Percentiles rank a stretch among this genome's conserved stretches.
phyloP scores from a whole-genome alignment of 768 basidiomycete genomes.

The Amyloporia xantha region DNA sequence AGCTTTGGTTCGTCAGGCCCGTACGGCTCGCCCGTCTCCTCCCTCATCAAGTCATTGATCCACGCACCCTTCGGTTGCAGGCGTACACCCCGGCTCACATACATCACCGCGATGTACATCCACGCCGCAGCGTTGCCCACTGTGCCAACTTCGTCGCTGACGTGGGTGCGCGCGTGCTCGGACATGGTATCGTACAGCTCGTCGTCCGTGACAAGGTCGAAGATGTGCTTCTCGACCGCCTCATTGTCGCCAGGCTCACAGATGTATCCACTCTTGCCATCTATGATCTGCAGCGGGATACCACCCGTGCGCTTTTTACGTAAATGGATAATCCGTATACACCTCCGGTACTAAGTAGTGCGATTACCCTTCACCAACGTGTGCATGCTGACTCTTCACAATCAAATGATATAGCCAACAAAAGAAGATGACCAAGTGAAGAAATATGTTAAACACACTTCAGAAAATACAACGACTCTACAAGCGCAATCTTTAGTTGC shows the following conservation, averaged over 20 bases:
- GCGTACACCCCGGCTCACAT: slow-evolving; percentile 60
- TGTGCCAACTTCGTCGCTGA: slow-evolving; percentile 79
- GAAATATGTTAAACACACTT: no score
- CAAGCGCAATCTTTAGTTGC: no score
- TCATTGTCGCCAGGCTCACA: slow-evolving; percentile 71
- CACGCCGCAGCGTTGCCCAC: slow-evolving; percentile 70
- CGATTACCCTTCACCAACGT: no score
- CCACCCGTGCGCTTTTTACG: slow-evolving; percentile 90
- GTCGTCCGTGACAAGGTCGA: slow-evolving; percentile 71
- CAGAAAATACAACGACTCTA: no score
- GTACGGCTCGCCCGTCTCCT: slow-evolving; percentile 71
- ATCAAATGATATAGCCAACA: no score
- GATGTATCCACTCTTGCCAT: slow-evolving; percentile 86
- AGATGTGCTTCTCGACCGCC: slow-evolving; percentile 70
- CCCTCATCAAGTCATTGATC: slow-evolving; percentile 76
- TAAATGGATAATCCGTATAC: no score
- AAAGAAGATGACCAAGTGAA: no score
- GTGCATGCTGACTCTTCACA: no score
- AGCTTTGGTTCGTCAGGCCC: slow-evolving; percentile 60
- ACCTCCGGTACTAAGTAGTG: no score
- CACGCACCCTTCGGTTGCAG: slow-evolving; percentile 77
- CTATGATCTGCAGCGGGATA: slow-evolving; percentile 85
- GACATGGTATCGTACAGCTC: slow-evolving; percentile 39
- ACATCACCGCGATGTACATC: slow-evolving; percentile 76
- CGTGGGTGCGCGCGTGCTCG: slow-evolving; percentile 56